Evolutionary conservation across 1,284 basidiomycete genomes (phyloP).

Genomic region (Cutaneotrichosporon daszewskae): DNA sequence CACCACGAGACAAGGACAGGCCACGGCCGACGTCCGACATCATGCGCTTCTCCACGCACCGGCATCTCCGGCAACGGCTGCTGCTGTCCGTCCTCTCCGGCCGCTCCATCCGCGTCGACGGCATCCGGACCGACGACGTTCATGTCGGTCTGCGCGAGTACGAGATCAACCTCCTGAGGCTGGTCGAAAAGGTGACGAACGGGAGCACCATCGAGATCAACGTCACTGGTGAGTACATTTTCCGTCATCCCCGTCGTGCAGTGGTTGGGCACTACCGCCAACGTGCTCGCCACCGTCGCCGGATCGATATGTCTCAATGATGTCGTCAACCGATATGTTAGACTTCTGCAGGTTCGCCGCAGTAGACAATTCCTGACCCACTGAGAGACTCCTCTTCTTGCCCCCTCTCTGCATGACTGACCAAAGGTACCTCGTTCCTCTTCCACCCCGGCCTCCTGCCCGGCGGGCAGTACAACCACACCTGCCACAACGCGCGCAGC

Average conservation of each 20-base stretch:
- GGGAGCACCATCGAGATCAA: constrained; percentile 94
- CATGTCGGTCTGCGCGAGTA: constrained; percentile 94
- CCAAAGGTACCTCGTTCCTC: constrained; percentile 77
- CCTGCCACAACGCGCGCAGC: constrained; percentile 78
- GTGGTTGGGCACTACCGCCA: too few relatives aligned
- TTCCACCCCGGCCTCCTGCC: constrained; percentile 87
- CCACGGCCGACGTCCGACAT: constrained; percentile 29
- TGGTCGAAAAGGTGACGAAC: constrained; percentile 90
- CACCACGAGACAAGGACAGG: not conserved
- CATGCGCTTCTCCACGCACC: constrained; percentile 65
- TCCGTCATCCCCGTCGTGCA: too few relatives aligned
- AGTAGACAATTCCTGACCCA: too few relatives aligned
- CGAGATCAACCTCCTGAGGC: constrained; percentile 82
- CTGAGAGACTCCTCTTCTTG: too few relatives aligned
- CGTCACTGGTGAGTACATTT: constrained; percentile 66
- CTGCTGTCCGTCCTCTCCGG: constrained; percentile 84
- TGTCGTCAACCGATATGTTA: too few relatives aligned
- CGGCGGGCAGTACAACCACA: constrained; percentile 76
- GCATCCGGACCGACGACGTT: constrained; percentile 84
- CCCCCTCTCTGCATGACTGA: too few relatives aligned
- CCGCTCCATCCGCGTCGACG: constrained; percentile 77
- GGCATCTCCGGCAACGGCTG: constrained; percentile 76
- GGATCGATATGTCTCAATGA: too few relatives aligned
- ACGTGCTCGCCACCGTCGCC: too few relatives aligned
- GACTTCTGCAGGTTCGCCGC: too few relatives aligned